A percentile compares a stretch with the other conserved stretches of the same genome.
phyloP scores from a whole-genome alignment of 805 yeast species.

The Sugiyamaella qingdaonensis region DNA sequence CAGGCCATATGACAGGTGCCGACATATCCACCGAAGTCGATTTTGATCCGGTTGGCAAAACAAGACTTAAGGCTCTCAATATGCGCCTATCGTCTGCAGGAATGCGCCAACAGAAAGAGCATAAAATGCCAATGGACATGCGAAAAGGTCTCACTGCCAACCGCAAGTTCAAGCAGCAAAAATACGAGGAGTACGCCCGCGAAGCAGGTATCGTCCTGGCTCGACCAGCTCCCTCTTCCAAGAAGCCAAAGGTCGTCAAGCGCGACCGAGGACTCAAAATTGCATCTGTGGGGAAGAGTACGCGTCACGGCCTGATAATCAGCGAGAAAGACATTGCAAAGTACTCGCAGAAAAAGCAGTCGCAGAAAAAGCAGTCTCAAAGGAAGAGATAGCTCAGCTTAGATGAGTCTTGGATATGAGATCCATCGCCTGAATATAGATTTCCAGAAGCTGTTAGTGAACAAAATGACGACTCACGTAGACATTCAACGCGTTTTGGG shows the following conservation, averaged over 20 bases:
- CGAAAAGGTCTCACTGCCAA: conserved; percentile 76
- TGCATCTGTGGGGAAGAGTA: conserved; percentile 67
- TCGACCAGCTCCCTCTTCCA: conserved; percentile 28
- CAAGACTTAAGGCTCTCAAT: conserved; percentile 35
- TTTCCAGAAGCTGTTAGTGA: too few species aligned
- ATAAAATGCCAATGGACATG: conserved; percentile 84
- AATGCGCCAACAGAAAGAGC: conserved; percentile 41
- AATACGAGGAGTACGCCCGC: conserved; percentile 70
- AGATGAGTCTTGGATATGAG: too few species aligned
- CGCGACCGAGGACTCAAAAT: conserved; percentile 80
- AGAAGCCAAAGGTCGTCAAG: conserved; percentile 41
- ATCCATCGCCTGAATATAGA: too few species aligned
- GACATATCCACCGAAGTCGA: conserved; percentile 31
- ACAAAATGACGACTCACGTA: too few species aligned
- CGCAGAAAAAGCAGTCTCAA: background rate
- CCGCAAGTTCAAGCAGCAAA: conserved; percentile 44
- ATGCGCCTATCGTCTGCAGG: conserved; percentile 25
- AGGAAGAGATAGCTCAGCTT: background rate
- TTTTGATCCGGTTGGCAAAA: conserved; percentile 36
- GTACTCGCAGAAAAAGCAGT: conserved; percentile 11
- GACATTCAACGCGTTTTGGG: too few species aligned
- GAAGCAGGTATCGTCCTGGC: conserved; percentile 90
- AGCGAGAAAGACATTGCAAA: conserved; percentile 60
- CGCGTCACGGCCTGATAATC: conserved; percentile 73
- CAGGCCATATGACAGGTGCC: conserved; percentile 31